A percentile compares a stretch with the other conserved stretches of the same genome.
Conservation (phyloP, 169 alveolate genomes). For the Besnoitia besnoiti region DNA sequence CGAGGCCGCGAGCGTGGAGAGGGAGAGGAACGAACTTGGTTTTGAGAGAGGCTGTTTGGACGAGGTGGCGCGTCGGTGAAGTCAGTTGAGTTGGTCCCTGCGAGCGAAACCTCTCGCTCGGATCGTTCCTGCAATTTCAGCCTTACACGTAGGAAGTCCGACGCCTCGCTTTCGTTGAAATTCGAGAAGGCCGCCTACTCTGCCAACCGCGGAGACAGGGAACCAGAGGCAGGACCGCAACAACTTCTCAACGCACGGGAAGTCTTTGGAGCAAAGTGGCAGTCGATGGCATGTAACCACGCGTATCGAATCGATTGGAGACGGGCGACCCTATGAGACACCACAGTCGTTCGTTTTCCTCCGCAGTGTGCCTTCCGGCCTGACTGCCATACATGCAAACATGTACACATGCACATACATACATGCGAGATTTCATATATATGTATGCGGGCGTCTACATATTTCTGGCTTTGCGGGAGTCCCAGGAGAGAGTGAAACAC, state of each 20-base stretch:
- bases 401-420: no score
- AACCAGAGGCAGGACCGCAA: neutral
- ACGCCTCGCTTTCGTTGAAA: constrained; percentile 32
- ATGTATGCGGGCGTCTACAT: no score
- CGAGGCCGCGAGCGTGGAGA: neutral
- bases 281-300: neutral
- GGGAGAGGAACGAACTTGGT: neutral
- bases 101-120: no score
- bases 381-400: no score
- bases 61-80: neutral
- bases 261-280: neutral
- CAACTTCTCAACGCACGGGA: neutral
- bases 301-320: neutral
- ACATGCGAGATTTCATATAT: no score
- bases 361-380: no score
- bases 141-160: constrained; percentile 23
- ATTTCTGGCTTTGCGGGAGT: no score
- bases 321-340: no score
- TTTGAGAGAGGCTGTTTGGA: neutral
- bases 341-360: no score
- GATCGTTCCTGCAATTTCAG: no score
- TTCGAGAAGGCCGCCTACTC: neutral
- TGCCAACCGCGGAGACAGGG: neutral
- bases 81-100: neutral
- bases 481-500: no score